phyloP scores from a whole-genome alignment of 495 filamentous ascomycete genomes.

The Cercophora samala region DNA sequence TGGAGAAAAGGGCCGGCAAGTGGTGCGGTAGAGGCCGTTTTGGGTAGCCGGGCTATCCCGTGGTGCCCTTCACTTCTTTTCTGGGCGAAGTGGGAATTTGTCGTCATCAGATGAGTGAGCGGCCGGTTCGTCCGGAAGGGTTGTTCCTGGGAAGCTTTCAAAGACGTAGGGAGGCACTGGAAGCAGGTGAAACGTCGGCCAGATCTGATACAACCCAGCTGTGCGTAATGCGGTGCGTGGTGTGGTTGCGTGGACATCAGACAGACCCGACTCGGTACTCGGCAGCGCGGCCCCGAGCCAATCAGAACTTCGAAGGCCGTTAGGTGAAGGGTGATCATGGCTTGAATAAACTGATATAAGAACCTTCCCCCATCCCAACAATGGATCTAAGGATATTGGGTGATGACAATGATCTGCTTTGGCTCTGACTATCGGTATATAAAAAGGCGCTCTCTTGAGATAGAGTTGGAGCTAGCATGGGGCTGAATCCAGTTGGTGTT shows the following conservation, averaged over 20 bases:
- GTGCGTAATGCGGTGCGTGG: background rate
- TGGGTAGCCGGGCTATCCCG: background rate
- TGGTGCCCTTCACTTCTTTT: background rate
- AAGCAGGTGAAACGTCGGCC: conserved; percentile 12
- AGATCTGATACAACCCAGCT: conserved; percentile 9
- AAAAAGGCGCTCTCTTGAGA: background rate
- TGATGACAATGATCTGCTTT: background rate
- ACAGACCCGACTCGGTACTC: no score
- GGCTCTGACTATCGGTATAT: background rate
- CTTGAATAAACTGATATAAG: background rate
- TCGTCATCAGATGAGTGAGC: background rate
- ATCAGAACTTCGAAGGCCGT: no score
- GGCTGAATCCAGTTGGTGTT: background rate
- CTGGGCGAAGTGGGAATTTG: no score
- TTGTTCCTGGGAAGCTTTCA: no score
- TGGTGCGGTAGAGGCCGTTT: background rate
- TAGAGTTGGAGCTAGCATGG: background rate
- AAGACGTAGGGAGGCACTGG: background rate
- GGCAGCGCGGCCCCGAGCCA: no score
- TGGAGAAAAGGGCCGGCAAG: background rate
- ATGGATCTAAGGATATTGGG: background rate
- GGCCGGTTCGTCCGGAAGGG: background rate
- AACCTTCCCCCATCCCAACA: background rate
- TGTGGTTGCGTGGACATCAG: background rate
- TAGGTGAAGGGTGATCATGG: no score